Conservation (phyloP, 805 yeast species). For the Candida orba region DNA sequence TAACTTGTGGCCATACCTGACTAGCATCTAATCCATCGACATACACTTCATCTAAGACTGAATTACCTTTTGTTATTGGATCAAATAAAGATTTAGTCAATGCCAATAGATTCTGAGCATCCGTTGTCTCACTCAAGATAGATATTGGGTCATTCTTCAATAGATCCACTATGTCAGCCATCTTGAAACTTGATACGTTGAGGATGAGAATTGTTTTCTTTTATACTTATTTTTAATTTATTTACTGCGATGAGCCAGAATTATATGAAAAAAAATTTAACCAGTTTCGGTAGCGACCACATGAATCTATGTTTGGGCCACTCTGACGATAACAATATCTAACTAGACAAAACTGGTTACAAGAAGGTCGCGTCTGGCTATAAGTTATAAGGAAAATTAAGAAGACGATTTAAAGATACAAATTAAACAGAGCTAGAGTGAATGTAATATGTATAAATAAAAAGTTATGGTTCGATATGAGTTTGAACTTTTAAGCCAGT, state of each 20-base stretch:
- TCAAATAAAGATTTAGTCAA: constrained; percentile 20
- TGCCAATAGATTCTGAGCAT: constrained; percentile 7
- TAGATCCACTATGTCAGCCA: constrained; percentile 6
- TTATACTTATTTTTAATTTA: not conserved
- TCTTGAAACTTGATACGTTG: not conserved
- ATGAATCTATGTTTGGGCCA: not conserved
- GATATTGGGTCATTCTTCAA: constrained; percentile 9
- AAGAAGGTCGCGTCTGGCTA: too few relatives aligned
- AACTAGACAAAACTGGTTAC: too few relatives aligned
- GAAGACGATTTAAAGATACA: too few relatives aligned
- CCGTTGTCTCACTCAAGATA: not conserved
- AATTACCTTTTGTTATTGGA: constrained; percentile 21
- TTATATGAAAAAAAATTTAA: not conserved
- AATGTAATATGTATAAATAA: too few relatives aligned
- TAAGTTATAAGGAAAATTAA: too few relatives aligned
- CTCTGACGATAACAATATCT: not conserved
- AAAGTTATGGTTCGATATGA: too few relatives aligned
- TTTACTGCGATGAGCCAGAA: constrained; percentile 6
- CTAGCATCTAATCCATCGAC: constrained; percentile 83
- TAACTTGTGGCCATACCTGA: constrained; percentile 92
- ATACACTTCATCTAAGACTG: constrained; percentile 74
- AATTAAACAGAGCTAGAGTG: too few relatives aligned
- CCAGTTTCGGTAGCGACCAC: constrained; percentile 1
- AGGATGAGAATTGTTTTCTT: not conserved
- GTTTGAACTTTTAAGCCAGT: too few relatives aligned